phyloP scores from a whole-genome alignment of 305 asterid species.

The Ajuga reptans region DNA sequence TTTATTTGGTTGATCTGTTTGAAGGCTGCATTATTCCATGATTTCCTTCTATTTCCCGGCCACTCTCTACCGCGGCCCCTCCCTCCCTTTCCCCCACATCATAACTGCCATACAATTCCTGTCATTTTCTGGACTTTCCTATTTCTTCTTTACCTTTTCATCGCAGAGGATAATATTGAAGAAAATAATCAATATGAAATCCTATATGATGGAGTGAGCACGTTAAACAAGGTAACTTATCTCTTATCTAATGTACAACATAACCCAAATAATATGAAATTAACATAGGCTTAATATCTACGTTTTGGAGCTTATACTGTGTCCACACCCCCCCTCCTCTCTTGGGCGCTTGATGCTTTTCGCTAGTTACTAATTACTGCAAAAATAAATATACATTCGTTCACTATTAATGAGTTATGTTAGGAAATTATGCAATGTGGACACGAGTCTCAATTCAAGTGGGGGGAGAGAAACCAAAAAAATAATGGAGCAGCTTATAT shows the following conservation, averaged over 20 bases:
- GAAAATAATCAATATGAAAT: constrained; percentile 20
- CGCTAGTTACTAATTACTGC: neutral
- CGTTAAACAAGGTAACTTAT: constrained; percentile 24
- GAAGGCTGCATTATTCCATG: neutral
- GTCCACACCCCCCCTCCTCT: neutral
- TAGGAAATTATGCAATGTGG: constrained; percentile 23
- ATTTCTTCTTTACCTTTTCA: neutral
- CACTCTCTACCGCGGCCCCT: neutral
- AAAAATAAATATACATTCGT: neutral
- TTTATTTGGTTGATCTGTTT: constrained; percentile 12
- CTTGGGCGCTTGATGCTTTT: too few species aligned
- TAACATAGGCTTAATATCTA: neutral
- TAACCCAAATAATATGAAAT: constrained; percentile 1
- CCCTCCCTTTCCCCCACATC: too few species aligned
- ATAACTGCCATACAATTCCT: neutral
- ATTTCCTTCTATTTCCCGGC: neutral
- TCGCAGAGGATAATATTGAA: constrained; percentile 37
- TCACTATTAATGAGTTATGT: neutral
- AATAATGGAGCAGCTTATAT: constrained; percentile 50
- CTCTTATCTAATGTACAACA: neutral
- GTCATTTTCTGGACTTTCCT: neutral
- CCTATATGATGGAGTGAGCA: constrained; percentile 19
- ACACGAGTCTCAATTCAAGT: constrained; percentile 26
- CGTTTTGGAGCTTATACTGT: neutral
- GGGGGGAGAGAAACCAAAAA: constrained; percentile 44